Evolutionary conservation across 2,329 filamentous ascomycete genomes (phyloP).

Genomic region (Lecanicillium sp.): DNA sequence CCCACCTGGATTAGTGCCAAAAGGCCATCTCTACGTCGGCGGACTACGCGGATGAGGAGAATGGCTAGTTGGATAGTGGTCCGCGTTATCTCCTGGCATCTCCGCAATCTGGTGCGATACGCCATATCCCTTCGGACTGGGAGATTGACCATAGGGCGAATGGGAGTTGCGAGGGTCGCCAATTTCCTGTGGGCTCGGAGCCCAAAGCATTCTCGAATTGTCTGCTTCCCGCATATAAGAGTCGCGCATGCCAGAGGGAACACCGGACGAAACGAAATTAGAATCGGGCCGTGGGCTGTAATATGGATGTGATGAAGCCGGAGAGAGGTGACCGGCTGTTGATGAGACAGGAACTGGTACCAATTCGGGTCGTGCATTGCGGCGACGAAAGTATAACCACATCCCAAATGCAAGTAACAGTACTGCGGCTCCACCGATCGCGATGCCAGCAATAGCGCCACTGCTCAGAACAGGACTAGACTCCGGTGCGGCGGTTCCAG

Average conservation of each 20-base stretch:
- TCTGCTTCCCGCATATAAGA: constrained; percentile 2
- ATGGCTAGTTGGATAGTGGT: no score
- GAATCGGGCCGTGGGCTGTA: background rate
- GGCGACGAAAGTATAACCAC: constrained; percentile 12
- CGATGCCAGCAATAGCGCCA: constrained; percentile 18
- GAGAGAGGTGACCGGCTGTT: constrained; percentile 4
- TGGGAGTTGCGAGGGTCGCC: background rate
- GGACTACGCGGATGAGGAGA: no score
- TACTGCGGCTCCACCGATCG: constrained; percentile 16
- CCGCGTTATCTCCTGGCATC: background rate
- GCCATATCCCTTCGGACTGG: background rate
- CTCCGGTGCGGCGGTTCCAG: background rate
- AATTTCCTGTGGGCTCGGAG: background rate
- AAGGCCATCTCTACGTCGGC: no score
- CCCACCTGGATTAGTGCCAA: no score
- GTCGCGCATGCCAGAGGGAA: background rate
- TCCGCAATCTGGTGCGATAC: background rate
- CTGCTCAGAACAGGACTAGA: constrained; percentile 7
- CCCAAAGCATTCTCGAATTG: background rate
- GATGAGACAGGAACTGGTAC: constrained; percentile 5
- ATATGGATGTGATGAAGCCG: background rate
- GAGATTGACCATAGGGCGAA: background rate
- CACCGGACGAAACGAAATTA: background rate
- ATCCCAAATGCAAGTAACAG: constrained; percentile 13
- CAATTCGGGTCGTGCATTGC: constrained; percentile 2